Evolutionary conservation across 352 stramenopile genomes (phyloP), one percentile per base, ranked within the genome.

Genomic region (Globisporangium echinulatum): DNA sequence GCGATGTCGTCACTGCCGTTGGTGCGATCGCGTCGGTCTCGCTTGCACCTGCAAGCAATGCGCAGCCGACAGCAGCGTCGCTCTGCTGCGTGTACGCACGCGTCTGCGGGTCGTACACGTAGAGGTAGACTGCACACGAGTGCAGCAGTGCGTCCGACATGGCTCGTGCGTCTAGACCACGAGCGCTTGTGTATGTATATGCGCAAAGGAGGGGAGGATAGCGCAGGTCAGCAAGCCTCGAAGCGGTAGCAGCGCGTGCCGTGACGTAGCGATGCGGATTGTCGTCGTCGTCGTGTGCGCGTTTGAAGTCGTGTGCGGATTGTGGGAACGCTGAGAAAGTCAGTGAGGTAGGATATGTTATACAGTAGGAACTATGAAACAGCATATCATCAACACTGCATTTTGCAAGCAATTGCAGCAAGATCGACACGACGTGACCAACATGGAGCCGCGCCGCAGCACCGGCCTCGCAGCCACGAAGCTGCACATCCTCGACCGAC

Each of bases 401-500:
- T 33, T 3, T 3, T 33, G 25, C 25, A 33, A 33, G 0, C 10
- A 25, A 19, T 25, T 25, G 25, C 25, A 33, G 25, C 25, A 33
- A 33, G 25, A 33, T 33, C 25, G 25, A 33, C 25, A 33, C 25
- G 25, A 33, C 40, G 19, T 8, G 39, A 19, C 10, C 19, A 62
- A 33, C 6, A 86, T 90, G 75, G 79, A 90, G 43, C 42, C 59
- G n/a, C 74, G 79, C 15, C 77, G 75, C 15, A 81, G 69, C 52
- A 79, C 71, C 17, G 75, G 73, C 43, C 66, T 85, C 33, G 72
- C 74, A 11, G 64, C 74, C 43, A 79, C 81, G 58, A 82, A 82
- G 67, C 71, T 88, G 52, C 81, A 90, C 68, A 83, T 90, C 56
- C 62, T 94, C 42, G 84, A 94, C 67, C 82, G 84, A 5, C 80